Evolutionary conservation across 2,329 filamentous ascomycete species (phyloP).

Genomic region (Scopulariopsis brevicaulis): DNA sequence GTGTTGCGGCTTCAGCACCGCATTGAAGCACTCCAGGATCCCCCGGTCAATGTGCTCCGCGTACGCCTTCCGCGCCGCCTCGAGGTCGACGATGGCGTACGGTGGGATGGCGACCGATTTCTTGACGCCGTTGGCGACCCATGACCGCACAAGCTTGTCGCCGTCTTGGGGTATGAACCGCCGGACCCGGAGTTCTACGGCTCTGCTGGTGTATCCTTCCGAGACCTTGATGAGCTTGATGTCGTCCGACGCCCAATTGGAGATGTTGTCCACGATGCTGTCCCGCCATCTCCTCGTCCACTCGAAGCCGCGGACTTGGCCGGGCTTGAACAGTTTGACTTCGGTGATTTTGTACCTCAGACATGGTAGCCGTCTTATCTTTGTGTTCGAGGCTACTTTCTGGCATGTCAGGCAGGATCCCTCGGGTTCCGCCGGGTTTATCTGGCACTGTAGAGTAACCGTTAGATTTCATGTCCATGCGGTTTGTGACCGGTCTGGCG

Average conservation of each 20-base stretch:
- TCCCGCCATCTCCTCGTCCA: conserved; percentile 49
- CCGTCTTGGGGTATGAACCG: conserved; percentile 42
- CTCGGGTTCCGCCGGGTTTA: conserved; percentile 31
- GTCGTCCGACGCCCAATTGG: conserved; percentile 42
- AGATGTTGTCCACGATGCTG: conserved; percentile 41
- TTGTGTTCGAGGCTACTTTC: conserved; percentile 32
- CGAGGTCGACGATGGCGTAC: conserved; percentile 44
- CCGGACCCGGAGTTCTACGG: conserved; percentile 38
- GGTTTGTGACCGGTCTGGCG: neutral
- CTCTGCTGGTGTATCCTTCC: conserved; percentile 38
- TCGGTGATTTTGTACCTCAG: conserved; percentile 50
- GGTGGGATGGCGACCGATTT: conserved; percentile 40
- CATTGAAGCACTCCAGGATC: conserved; percentile 33
- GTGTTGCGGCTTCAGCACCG: conserved; percentile 18
- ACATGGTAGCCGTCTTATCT: conserved; percentile 42
- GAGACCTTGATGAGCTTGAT: conserved; percentile 36
- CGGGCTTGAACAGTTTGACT: conserved; percentile 44
- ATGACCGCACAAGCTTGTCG: conserved; percentile 42
- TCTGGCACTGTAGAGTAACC: conserved; percentile 32
- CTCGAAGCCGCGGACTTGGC: conserved; percentile 44
- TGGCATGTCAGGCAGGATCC: conserved; percentile 42
- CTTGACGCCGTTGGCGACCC: conserved; percentile 33
- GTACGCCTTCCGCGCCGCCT: conserved; percentile 36
- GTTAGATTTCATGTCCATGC: neutral
- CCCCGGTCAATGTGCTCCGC: conserved; percentile 35